Evolutionary conservation across 768 basidiomycete species (phyloP).

Genomic region (Amyloporia xantha): DNA sequence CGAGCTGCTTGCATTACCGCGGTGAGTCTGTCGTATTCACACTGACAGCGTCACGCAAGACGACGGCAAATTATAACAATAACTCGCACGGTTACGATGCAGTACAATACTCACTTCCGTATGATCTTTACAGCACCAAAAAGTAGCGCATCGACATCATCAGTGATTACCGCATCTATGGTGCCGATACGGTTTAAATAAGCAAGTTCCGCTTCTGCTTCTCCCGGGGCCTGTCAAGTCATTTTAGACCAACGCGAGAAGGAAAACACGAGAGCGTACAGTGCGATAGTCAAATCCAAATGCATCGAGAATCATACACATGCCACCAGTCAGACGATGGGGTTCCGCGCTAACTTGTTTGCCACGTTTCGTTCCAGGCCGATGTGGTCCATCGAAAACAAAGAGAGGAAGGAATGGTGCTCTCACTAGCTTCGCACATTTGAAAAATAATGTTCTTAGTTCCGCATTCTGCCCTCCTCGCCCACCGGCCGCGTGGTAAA

Average conservation of each 20-base stretch:
- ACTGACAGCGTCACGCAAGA: too few relatives aligned
- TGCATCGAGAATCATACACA: conserved; percentile 16
- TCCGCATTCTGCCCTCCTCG: conserved; percentile 35
- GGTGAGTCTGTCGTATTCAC: too few relatives aligned
- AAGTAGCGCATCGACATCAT: conserved; percentile 41
- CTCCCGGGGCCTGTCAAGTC: conserved; percentile 34
- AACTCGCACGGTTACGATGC: too few relatives aligned
- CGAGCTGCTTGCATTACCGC: too few relatives aligned
- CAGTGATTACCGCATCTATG: conserved; percentile 42
- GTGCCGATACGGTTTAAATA: conserved; percentile 30
- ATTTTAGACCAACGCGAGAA: neutral
- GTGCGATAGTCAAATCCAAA: conserved; percentile 24
- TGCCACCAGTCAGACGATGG: conserved; percentile 15
- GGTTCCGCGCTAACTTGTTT: conserved; percentile 21
- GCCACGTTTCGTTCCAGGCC: conserved; percentile 35
- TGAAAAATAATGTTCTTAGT: conserved; percentile 37
- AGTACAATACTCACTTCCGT: conserved; percentile 36
- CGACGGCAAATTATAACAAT: too few relatives aligned
- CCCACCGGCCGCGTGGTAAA: conserved; percentile 22
- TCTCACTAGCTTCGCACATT: conserved; percentile 28
- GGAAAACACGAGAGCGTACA: conserved; percentile 11
- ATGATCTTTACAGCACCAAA: conserved; percentile 40
- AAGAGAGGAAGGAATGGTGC: conserved; percentile 39
- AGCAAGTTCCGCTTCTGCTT: conserved; percentile 46
- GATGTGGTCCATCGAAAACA: conserved; percentile 39